Base-by-base conservation (phyloP, 2,329 filamentous ascomycete species). In the Sarocladium brachiariae region DNA sequence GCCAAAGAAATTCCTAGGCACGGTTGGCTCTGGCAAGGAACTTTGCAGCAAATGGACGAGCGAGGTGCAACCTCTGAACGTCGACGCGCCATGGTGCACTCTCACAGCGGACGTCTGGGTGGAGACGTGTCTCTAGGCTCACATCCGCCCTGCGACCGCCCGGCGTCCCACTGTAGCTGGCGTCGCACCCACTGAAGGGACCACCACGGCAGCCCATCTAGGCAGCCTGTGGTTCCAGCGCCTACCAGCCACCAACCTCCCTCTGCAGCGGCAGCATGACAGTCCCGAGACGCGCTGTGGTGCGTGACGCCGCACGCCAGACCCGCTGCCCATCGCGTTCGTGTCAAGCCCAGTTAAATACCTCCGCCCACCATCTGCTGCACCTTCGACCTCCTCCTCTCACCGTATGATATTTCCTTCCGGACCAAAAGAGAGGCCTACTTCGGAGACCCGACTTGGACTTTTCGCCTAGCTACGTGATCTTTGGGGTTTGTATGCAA, bases 261-360 rank as follows among this genome's bases (percentile, higher is more conserved):
- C 43, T 19, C 43, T 33, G 4, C 43, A 43, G 39, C n/a, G 39
- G n/a, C 14, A n/a, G 11, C 37, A 19, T 30, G 21, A 45, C 43
- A 33, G 43, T 21, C 16, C 18, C 35, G n/a, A 47, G 43, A 47
- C 43, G 43, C 43, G 43, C 43, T 45, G 39, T 27, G 39, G 9
- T 45, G 39, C 43, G 43, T 47, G 43, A 47, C 43, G 43, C 43
- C 25, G 27, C 27, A 30, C 43, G 21, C 5, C 27, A 21, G 43
- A 47, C 43, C 43, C 43, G 43, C 43, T 47, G 43, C 14, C 43
- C 43, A 47, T 47, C 43, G 43, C 43, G 43, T 47, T 47, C 43
- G 43, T 47, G 43, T 47, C 43, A 19, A 47, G 43, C 43, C 43
- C 43, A 47, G 43, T 47, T 47, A 47, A 47, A 47, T 47, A 47